Base-by-base conservation (phyloP, 2,329 filamentous ascomycete species). In the Penicillium sclerotiorum region DNA sequence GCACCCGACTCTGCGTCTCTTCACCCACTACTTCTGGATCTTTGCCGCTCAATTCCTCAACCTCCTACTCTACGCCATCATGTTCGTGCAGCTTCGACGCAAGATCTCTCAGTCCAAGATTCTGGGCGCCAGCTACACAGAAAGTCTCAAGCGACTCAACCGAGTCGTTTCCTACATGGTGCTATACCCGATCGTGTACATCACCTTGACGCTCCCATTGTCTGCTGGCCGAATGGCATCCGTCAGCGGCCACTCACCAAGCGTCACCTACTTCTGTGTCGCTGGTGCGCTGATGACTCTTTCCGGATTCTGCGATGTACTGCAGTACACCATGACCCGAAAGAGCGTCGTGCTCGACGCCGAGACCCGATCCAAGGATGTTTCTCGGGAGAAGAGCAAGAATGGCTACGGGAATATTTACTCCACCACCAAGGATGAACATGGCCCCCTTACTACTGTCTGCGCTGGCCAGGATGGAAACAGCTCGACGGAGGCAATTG, bases 121-220 rank as follows among this genome's bases (percentile, higher is more conserved):
- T 23, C 58, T 66, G 20, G 61, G 57, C 30, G 45, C 45, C 28
- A 61, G 51, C 25, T 61, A 63, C 49, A 62, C 50, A 9, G 63
- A 66, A 22, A 60, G 60, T 44, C 49, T 69, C 8, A 57, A 57
- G n/a, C 64, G 60, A 5, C 53, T 70, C 6, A 63, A 60, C 17
- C 63, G 67, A 22, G 67, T 70, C 12, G 64, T 68, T 23, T 59
- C 62, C 13, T 70, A 69, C 55, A 71, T 72, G 68, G 64, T 70
- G 32, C 61, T 72, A 21, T 72, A 71, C 45, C 68, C 69, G 1
- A 55, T 77, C 8, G 70, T 66, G 7, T 88, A 87, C 62, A 79
- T 79, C 2, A 67, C 82, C 11, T 50, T 81, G 44, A 86, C 85
- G 54, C 74, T 89, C 15, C 85, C 85, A 1, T 73, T 80, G 13